Conservation (phyloP, 257 asterid genomes). For the Petunia secreta region DNA sequence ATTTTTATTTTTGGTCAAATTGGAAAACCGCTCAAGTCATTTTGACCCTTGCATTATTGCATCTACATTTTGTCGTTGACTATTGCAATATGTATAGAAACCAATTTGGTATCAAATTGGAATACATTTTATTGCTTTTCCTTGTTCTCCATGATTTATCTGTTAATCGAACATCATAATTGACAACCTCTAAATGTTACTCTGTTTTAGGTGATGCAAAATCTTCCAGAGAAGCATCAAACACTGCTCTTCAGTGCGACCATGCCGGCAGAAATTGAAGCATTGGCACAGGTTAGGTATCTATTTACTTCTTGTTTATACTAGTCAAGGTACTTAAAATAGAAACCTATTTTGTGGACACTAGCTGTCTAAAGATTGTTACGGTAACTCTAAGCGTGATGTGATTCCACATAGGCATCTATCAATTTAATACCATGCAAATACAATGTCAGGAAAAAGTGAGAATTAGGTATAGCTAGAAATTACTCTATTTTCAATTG, state of each 20-base stretch:
- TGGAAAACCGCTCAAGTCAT: conserved; percentile 7
- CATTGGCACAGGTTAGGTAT: conserved; percentile 69
- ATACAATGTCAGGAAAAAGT: background rate
- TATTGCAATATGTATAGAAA: background rate
- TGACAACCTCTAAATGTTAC: conserved; percentile 24
- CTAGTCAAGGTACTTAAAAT: background rate
- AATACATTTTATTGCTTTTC: background rate
- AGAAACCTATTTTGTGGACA: background rate
- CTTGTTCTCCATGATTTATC: conserved; percentile 7
- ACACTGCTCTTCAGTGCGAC: conserved; percentile 91
- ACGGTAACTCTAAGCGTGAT: background rate
- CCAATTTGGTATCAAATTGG: background rate
- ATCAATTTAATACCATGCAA: background rate
- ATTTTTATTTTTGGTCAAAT: background rate
- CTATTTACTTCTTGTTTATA: background rate
- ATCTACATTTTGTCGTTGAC: background rate
- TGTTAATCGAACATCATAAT: conserved; percentile 20
- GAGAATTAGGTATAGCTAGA: conserved; percentile 10
- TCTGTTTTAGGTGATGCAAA: conserved; percentile 73
- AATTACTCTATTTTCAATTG: background rate
- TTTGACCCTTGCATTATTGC: background rate
- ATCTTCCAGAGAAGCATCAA: conserved; percentile 79
- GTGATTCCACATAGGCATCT: conserved; percentile 4
- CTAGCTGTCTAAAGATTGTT: background rate
- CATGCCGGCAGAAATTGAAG: conserved; percentile 94